phyloP scores from a whole-genome alignment of 768 basidiomycete genomes.

The Boletus sensibilis region DNA sequence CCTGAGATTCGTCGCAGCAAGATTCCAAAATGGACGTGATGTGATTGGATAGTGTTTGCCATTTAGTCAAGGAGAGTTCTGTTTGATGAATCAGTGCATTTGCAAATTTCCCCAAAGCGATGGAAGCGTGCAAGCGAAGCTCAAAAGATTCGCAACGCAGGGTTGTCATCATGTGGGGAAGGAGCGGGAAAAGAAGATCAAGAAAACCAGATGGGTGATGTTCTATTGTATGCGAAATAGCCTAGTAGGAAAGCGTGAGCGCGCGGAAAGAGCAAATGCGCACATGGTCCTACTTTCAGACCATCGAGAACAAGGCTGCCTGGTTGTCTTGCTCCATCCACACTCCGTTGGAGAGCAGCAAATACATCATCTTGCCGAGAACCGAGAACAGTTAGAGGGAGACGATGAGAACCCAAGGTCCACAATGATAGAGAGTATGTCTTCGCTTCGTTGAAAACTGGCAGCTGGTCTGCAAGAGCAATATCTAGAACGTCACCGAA shows the following conservation, averaged over 20 bases:
- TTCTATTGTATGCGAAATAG: conserved; percentile 24
- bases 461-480: conserved; percentile 34
- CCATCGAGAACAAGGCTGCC: conserved; percentile 22
- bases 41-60: conserved; percentile 25
- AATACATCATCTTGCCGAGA: conserved; percentile 34
- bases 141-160: conserved; percentile 15
- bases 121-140: conserved; percentile 22
- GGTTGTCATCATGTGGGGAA: conserved; percentile 21
- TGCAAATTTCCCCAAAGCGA: conserved; percentile 27
- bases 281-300: conserved; percentile 25
- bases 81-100: conserved; percentile 29
- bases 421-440: conserved; percentile 48
- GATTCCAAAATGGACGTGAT: conserved; percentile 28
- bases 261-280: not conserved
- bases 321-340: conserved; percentile 31
- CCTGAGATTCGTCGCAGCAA: conserved; percentile 10
- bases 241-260: conserved; percentile 19
- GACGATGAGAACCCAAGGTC: conserved; percentile 48
- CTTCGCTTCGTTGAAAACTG: conserved; percentile 42
- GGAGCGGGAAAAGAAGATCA: conserved; percentile 16
- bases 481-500: conserved; percentile 47
- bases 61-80: conserved; percentile 32
- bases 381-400: conserved; percentile 43
- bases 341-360: conserved; percentile 35
- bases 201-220: conserved; percentile 17